A percentile compares a stretch with the other conserved stretches of the same genome.
Conservation (phyloP, 23 red algal genomes). For the Gracilaria domingensis region DNA sequence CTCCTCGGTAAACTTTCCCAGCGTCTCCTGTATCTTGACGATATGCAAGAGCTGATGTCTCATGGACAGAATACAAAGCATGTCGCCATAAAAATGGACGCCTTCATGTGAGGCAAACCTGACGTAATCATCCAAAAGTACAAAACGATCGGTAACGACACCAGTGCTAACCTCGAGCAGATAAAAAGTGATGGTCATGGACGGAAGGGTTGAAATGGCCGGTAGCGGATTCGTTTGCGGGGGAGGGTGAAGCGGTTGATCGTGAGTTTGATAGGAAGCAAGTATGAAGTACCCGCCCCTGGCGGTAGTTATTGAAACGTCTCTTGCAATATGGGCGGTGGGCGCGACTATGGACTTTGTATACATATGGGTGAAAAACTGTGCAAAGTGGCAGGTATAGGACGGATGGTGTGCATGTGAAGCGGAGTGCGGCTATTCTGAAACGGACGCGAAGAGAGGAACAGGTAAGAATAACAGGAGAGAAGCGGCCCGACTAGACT, state of each 20-base stretch:
- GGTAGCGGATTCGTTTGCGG: neutral
- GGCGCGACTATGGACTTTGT: neutral
- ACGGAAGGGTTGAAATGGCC: slow-evolving; percentile 35
- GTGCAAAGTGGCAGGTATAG: slow-evolving; percentile 40
- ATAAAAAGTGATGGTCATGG: slow-evolving; percentile 62
- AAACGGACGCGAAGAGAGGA: neutral
- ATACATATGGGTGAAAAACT: slow-evolving; percentile 62
- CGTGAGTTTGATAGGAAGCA: neutral
- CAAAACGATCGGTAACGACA: slow-evolving; percentile 57
- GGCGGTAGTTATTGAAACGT: slow-evolving; percentile 56
- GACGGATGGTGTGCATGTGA: neutral
- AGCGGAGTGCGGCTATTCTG: neutral
- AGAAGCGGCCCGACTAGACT: neutral
- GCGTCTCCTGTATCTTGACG: slow-evolving; percentile 46
- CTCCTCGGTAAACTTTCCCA: slow-evolving; percentile 54
- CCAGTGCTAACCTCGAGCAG: slow-evolving; percentile 60
- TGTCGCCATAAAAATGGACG: slow-evolving; percentile 75
- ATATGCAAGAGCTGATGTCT: slow-evolving; percentile 77
- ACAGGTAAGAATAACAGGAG: neutral
- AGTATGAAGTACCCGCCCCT: slow-evolving; percentile 47
- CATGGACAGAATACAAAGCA: slow-evolving; percentile 70
- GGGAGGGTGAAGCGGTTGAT: no score
- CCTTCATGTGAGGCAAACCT: slow-evolving; percentile 66
- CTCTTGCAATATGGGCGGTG: slow-evolving; percentile 35
- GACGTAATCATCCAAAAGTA: slow-evolving; percentile 75